Evolutionary conservation across 164 flowering plant species (phyloP), one percentile per base, ranked within the genome.

Genomic region (Piper betle): DNA sequence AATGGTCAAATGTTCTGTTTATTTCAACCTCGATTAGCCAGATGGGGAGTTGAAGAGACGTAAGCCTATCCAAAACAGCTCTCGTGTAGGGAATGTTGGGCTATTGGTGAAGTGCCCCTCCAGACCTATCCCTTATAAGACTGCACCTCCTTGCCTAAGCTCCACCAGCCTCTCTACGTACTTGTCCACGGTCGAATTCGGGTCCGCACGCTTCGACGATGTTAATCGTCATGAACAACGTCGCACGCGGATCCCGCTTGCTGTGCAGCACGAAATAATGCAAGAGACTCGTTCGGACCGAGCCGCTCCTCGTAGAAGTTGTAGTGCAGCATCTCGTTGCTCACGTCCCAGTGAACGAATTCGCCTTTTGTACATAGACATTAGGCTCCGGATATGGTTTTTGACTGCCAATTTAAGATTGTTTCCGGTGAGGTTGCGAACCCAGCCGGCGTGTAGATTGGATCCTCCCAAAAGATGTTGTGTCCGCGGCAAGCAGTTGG

Each of bases 381-480:
- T 77, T 17, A 90, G 79, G 68, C 96, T 85, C 55, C 75, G 70
- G 9, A 93, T 87, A 5, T 95, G 67, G 6, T 78, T 65, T 13
- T 64, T 64, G 0, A 93, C 95, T 0, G 92, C 97, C 5, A 65
- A 56, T 48, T 68, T 55, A 2, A 93, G 84, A 5, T 70, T 75
- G 0, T 65, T 8, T 6, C 77, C 75, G 1, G 86, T 73, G 6
- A 93, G 86, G 66, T 86, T 85, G 0, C 66, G 82, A 40, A 90
- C 92, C 99, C 99, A 90, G 11, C 20, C 1, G 99, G 99, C 0
- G 74, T 86, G 75, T 80, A 82, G 5, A 62, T 61, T 0, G 96
- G 97, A 68, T 84, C 84, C 68, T 93, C 99, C 99, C 99, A 93
- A 73, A 90, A 93, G 20, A 93, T 93, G 69, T 90, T 90, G 75